Evolutionary conservation across 345 rosid genomes (phyloP), one percentile per base, ranked within the genome.

Genomic region (Eucalyptus marginata): DNA sequence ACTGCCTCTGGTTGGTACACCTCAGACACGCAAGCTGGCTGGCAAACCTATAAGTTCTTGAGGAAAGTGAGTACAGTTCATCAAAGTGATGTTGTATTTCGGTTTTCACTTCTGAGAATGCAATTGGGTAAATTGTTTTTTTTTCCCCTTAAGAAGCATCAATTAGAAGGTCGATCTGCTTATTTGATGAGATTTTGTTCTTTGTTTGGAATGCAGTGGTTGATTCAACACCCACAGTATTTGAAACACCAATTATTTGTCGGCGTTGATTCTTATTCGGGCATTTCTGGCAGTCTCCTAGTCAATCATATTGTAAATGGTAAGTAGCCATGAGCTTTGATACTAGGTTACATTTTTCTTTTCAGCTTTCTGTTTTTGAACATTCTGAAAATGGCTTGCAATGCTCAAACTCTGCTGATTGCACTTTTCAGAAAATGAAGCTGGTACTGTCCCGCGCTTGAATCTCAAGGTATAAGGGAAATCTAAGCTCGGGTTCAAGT

Each of bases 181-280:
- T 43, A 33, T 12, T 44, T 33, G 66, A 71, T 76, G 83, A 76
- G 46, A 36, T 36, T 62, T 49, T 83, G 71, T 62, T 87, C 43
- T 66, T 20, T 59, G 47, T 49, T 88, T 90, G 43, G 66, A 31
- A 17, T 86, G 92, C 91, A 93, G 94, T 93, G 94, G 94, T 64
- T 93, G n/a, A 40, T 50, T 13, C 89, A 89, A 13, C 89, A 90
- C 87, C 92, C 89, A 7, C 86, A 90, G 27, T 93, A 89, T 87
- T 76, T 87, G 31, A 31, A 47, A 8, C 13, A 36, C 88, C 90
- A 90, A 87, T 81, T 93, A 20, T 93, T 84, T 87, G 86, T 91
- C 24, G 93, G 91, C 20, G 92, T 91, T 29, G 94, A 93, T 88
- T 91, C 93, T 24, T 91, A 91, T 87, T 89, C 92, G 1, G 94